These are phyloP conservation scores for Dianthus caryophyllus DNA, from an alignment of 148 eudicot species.

Conservation along the genomic window DNA sequence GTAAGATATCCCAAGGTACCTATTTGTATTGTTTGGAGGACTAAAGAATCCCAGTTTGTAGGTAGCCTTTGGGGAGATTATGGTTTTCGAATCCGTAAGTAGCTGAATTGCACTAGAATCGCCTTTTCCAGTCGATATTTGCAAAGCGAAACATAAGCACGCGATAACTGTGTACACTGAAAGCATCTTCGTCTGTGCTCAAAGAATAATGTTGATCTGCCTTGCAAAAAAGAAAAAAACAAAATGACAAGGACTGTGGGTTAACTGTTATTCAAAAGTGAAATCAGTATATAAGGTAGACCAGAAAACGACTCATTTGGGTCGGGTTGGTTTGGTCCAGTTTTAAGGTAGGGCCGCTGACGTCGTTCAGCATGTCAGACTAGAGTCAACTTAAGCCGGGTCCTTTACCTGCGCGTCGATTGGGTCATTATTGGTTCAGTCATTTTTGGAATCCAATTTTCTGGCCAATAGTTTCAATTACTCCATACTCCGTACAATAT, in stretches of 20 bases:
- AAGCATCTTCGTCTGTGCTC: slow-evolving; percentile 1
- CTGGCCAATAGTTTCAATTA: too few relatives aligned
- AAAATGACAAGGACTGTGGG: background rate
- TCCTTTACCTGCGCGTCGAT: too few relatives aligned
- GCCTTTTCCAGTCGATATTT: background rate
- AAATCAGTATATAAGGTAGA: too few relatives aligned
- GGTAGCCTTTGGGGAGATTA: slow-evolving; percentile 15
- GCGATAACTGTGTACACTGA: background rate
- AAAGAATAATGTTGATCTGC: background rate
- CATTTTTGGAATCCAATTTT: too few relatives aligned
- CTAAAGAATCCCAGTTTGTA: slow-evolving; percentile 35
- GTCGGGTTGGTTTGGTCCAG: too few relatives aligned
- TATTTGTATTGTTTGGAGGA: slow-evolving; percentile 23
- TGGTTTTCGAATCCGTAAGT: slow-evolving; percentile 24
- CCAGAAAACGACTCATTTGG: too few relatives aligned
- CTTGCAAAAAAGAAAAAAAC: background rate
- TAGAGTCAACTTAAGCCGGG: too few relatives aligned
- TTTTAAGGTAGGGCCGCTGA: too few relatives aligned
- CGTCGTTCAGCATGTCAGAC: too few relatives aligned
- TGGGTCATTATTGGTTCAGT: too few relatives aligned
- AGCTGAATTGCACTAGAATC: background rate
- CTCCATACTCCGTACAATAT: too few relatives aligned
- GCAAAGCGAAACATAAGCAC: slow-evolving; percentile 7
- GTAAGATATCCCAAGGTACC: slow-evolving; percentile 35
- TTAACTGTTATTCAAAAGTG: background rate